Base-by-base conservation (phyloP, 345 rosid species). In the Murraya paniculata region DNA sequence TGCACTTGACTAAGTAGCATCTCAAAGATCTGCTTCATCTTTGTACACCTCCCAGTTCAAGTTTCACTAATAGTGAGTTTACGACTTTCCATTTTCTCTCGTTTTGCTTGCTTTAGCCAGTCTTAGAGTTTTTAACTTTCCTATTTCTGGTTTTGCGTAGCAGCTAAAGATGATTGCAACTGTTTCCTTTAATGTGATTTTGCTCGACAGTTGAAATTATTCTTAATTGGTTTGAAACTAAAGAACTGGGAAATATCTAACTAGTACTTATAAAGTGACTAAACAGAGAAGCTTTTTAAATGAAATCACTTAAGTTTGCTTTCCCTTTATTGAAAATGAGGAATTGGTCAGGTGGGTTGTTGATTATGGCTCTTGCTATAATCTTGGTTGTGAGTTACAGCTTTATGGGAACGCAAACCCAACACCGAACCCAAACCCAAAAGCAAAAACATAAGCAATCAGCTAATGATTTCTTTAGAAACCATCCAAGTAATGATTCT, bases 261-360 rank as follows among this genome's bases (percentile, higher is more conserved):
- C 24, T 33, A 64, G 41, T 33, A 33, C 45, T 64, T 31, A 64
- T 64, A 35, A 64, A 33, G 41, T 50, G 38, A 28, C 35, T 50
- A 11, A 41, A 41, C 33, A 41, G 56, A 2, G 9, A 68, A 41
- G 22, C 4, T 7, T 22, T 48, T 24, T 6, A 50, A 35, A 75
- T 86, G 79, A 72, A 78, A 77, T 78, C 64, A 5, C 61, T 75
- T 45, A 90, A 81, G 78, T 71, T 60, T 78, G 83, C 74, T 75
- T 78, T 82, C 38, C 74, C 85, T 75, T 75, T 83, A 57, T 66
- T 82, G 50, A 83, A 70, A 81, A 89, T 88, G 98, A 93, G 81
- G 86, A 93, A 86, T 59, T 93, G 91, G 97, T 91, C 88, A 1
- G 94, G 92, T 77, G 98, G 97, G n/a, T 56, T 90, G 82, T 85